These are phyloP conservation scores for Melanomma pulvis-pyrius DNA, from an alignment of 495 filamentous ascomycete species.

Conservation along the genomic window DNA sequence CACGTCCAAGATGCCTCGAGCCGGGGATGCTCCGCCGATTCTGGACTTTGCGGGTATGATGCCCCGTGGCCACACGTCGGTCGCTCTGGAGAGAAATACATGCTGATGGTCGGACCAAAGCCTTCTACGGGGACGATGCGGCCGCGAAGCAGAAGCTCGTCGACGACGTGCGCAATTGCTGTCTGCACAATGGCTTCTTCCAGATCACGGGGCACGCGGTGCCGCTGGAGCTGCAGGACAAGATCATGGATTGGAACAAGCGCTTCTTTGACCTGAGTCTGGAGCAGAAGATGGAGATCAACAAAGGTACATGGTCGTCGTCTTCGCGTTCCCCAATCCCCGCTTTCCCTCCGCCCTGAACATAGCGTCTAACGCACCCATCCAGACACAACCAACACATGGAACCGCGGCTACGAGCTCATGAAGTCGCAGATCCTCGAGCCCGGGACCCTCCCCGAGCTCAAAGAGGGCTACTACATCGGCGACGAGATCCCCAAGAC, in stretches of 20 bases:
- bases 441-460: slow-evolving; percentile 24
- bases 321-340: neutral
- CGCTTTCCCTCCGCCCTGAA: too few species aligned
- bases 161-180: slow-evolving; percentile 26
- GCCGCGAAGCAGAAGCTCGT: slow-evolving; percentile 15
- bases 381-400: slow-evolving; percentile 26
- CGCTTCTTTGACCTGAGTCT: neutral
- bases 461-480: slow-evolving; percentile 37
- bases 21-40: slow-evolving; percentile 15
- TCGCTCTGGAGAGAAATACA: neutral
- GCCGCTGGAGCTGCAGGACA: slow-evolving; percentile 35
- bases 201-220: slow-evolving; percentile 44
- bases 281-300: slow-evolving; percentile 44
- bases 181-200: slow-evolving; percentile 46
- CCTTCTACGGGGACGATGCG: slow-evolving; percentile 26
- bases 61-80: neutral
- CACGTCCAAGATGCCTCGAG: slow-evolving; percentile 2
- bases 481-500: slow-evolving; percentile 36
- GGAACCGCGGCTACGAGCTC: slow-evolving; percentile 27
- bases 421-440: slow-evolving; percentile 21
- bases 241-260: slow-evolving; percentile 30
- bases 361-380: neutral
- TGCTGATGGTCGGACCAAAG: neutral
- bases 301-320: slow-evolving; percentile 42
- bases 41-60: slow-evolving; percentile 27